These are phyloP conservation scores for Rickenella mellea DNA, from an alignment of 768 basidiomycete genomes.

Conservation along the genomic window DNA sequence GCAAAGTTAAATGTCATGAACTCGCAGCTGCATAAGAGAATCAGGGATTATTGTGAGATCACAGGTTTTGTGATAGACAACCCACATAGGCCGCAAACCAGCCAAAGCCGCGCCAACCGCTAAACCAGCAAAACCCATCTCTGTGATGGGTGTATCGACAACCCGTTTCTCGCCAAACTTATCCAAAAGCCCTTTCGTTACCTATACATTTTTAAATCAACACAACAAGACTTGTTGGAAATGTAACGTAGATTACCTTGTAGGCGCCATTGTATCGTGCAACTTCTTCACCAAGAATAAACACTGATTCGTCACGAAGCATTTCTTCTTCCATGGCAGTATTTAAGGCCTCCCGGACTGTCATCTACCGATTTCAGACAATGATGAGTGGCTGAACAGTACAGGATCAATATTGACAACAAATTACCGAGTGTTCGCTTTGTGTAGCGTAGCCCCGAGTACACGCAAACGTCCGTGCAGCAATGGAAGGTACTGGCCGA, in stretches of 20 bases:
- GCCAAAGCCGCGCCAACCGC: conserved; percentile 92
- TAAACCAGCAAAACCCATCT: conserved; percentile 97
- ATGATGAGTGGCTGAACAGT: conserved; percentile 3
- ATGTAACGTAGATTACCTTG: conserved; percentile 47
- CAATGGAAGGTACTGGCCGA: conserved; percentile 31
- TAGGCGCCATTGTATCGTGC: conserved; percentile 97
- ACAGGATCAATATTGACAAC: conserved; percentile 10
- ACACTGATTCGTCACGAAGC: conserved; percentile 90
- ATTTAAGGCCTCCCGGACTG: conserved; percentile 96
- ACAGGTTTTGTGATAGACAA: conserved; percentile 5
- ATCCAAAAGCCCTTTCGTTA: conserved; percentile 97
- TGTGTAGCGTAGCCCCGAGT: conserved; percentile 60
- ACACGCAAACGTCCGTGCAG: conserved; percentile 31
- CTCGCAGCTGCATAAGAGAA: conserved; percentile 60
- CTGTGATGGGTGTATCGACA: conserved; percentile 93
- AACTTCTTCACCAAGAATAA: conserved; percentile 95
- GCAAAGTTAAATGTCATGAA: conserved; percentile 99
- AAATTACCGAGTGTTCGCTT: conserved; percentile 33
- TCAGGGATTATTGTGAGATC: conserved; percentile 8
- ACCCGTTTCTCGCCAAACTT: conserved; percentile 99
- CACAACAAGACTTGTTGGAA: conserved; percentile 1
- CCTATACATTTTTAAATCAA: conserved; percentile 33
- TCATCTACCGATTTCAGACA: conserved; percentile 53
- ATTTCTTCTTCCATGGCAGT: conserved; percentile 99
- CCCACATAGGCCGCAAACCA: conserved; percentile 88